A percentile compares a stretch with the other conserved stretches of the same genome.
phyloP scores from a whole-genome alignment of 2,329 filamentous ascomycete genomes.

The Sarocladium oryzae region DNA sequence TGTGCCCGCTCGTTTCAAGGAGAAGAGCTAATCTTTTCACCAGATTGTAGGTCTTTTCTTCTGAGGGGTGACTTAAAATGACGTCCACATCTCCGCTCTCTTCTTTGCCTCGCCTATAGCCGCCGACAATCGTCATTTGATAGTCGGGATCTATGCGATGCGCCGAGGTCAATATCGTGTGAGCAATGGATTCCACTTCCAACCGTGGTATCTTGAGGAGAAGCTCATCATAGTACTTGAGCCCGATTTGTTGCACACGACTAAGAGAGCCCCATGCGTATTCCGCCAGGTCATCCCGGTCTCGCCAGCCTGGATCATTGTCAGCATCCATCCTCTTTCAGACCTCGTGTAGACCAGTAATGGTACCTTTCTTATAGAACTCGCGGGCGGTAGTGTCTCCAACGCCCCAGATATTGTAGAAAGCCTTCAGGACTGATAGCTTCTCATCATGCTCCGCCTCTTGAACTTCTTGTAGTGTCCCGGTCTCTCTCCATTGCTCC shows the following conservation, averaged over 20 bases:
- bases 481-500: constrained; percentile 61
- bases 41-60: constrained; percentile 61
- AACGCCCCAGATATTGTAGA: constrained; percentile 90
- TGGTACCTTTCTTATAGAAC: constrained; percentile 61
- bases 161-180: constrained; percentile 59
- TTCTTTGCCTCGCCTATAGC: constrained; percentile 72
- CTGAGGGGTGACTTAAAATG: constrained; percentile 71
- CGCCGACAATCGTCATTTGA: constrained; percentile 62
- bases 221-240: constrained; percentile 92
- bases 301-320: constrained; percentile 55
- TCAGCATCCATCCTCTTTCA: background rate
- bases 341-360: no score
- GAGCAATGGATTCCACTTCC: constrained; percentile 67
- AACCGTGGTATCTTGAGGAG: constrained; percentile 59
- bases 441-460: constrained; percentile 58
- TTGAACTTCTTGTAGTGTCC: constrained; percentile 55
- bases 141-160: constrained; percentile 51
- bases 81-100: constrained; percentile 78
- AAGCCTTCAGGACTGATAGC: constrained; percentile 58
- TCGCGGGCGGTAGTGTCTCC: constrained; percentile 73
- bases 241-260: constrained; percentile 83
- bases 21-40: constrained; percentile 62
- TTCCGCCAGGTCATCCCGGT: constrained; percentile 81
- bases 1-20: constrained; percentile 61
- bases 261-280: constrained; percentile 69